Conservation (phyloP, 2,329 filamentous ascomycete genomes). For the Albifimbria verrucaria region DNA sequence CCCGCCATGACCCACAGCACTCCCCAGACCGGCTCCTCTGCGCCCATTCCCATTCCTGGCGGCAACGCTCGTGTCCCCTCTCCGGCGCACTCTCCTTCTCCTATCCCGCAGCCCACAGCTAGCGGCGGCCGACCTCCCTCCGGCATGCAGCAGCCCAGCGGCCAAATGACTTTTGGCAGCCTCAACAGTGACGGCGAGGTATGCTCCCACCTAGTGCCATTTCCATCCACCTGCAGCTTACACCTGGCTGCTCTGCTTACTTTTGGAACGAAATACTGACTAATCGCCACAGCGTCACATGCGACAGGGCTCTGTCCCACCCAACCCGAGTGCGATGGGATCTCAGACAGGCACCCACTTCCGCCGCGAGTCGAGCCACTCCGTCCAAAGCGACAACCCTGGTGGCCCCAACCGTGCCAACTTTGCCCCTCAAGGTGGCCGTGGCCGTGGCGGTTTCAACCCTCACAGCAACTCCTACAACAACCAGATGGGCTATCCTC, state of each 20-base stretch:
- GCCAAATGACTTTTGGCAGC: conserved; percentile 77
- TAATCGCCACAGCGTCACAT: conserved; percentile 57
- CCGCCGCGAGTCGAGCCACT: conserved; percentile 83
- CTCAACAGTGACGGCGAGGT: conserved; percentile 79
- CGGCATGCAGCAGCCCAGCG: conserved; percentile 63
- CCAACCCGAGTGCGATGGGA: conserved; percentile 57
- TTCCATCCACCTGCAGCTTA: background rate
- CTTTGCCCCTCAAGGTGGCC: conserved; percentile 44
- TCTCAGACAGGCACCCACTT: conserved; percentile 69
- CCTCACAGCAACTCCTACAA: conserved; percentile 40
- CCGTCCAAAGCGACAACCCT: conserved; percentile 53
- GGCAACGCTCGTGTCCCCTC: conserved; percentile 70
- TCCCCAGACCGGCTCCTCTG: conserved; percentile 54
- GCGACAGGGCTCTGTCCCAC: conserved; percentile 62
- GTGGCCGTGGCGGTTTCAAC: conserved; percentile 48
- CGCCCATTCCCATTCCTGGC: conserved; percentile 61
- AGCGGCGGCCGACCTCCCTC: conserved; percentile 85
- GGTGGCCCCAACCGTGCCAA: conserved; percentile 53
- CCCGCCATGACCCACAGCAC: conserved; percentile 64
- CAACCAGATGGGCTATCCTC: conserved; percentile 42
- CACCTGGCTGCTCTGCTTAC: conserved; percentile 9
- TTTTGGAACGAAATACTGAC: conserved; percentile 14
- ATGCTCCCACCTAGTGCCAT: conserved; percentile 24
- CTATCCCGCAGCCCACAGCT: conserved; percentile 83
- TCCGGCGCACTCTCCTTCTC: conserved; percentile 84